Conservation (phyloP, 164 flowering plant genomes). For the Vitis vinifera region ASM3070453v1 NC_081822.1:14440001-14440500, state of each 20-base stretch:
- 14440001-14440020: too few species aligned
- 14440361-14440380: conserved; percentile 33
- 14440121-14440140: neutral
- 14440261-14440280: neutral
- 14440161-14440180: neutral
- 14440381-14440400: conserved; percentile 44
- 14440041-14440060: too few species aligned
- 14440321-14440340: conserved; percentile 9
- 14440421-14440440: conserved; percentile 2
- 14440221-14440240: neutral
- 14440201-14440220: neutral
- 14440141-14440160: neutral
- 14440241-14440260: neutral
- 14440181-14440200: neutral
- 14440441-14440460: neutral
- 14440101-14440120: too few species aligned
- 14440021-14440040: too few species aligned
- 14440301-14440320: conserved; percentile 1
- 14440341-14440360: conserved; percentile 16
- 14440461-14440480: neutral
- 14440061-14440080: too few species aligned
- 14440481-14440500: conserved; percentile 33
- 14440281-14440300: conserved; percentile 17
- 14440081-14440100: too few species aligned
- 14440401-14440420: conserved; percentile 9